Evolutionary conservation across 2,329 filamentous ascomycete genomes (phyloP), one percentile per base, ranked within the genome.

Genomic region (Elsinoe australis): DNA sequence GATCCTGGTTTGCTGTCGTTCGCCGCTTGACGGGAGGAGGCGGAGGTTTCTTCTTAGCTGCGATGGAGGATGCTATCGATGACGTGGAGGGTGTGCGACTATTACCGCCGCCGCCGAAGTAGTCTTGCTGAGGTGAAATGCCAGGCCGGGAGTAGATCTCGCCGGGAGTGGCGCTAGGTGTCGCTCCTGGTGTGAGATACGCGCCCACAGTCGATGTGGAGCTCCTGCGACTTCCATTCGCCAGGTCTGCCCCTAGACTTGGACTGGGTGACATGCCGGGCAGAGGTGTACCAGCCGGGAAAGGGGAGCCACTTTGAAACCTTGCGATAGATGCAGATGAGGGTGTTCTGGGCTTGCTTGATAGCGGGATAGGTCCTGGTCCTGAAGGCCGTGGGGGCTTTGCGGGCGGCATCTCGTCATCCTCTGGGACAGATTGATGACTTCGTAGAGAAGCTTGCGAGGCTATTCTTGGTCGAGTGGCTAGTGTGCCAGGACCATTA

Each of bases 21-120:
- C 76, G 73, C 64, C 84, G 83, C 2, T 76, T 72, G 14, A 77
- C 76, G 0, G 84, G 83, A 0, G 86, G 85, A 0, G 85, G 85
- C 0, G 85, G 83, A 1, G 80, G 81, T 65, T 84, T 85, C 70
- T 90, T 90, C 67, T 84, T 85, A 3, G 63, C 67, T 4, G 68
- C 67, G 1, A 65, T 68, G 5, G 62, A 60, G 0, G 65, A 59
- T 38, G 62, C 59, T 36, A 61, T 50, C 4, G 59, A 67, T 42
- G 45, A 59, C 21, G 64, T 55, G 5, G 67, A 67, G 26, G 49
- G 68, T 51, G 54, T 56, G 49, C 61, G 55, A 29, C 26, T 29
- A 12, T 6, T 29, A 29, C 7, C 26, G 63, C 64, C 65, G 61
- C 62, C 52, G 61, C 54, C 56, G 64, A 69, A 71, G 66, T 66